Conservation (phyloP, 805 yeast genomes). For the Starmerella sp. region DNA sequence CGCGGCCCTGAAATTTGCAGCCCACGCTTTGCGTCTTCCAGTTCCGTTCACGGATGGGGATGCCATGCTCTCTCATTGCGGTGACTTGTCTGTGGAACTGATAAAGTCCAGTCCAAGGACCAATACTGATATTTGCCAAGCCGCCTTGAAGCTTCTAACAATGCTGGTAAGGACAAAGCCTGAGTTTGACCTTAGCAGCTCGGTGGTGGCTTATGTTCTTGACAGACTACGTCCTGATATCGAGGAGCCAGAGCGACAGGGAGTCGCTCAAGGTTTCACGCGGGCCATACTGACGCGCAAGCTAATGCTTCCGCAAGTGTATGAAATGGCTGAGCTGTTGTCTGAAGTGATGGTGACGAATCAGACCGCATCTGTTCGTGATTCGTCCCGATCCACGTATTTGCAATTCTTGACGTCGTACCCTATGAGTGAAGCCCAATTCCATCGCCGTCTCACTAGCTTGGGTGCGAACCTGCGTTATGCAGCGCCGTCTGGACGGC, state of each 20-base stretch:
- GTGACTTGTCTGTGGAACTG: constrained; percentile 34
- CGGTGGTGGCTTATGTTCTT: constrained; percentile 63
- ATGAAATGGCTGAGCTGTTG: constrained; percentile 74
- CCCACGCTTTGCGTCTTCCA: constrained; percentile 48
- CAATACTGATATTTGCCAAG: constrained; percentile 67
- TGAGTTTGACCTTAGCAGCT: constrained; percentile 52
- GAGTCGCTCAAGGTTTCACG: constrained; percentile 74
- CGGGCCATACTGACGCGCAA: constrained; percentile 66
- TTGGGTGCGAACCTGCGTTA: constrained; percentile 72
- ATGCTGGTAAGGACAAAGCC: constrained; percentile 54
- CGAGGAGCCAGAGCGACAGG: constrained; percentile 80
- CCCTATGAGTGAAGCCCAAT: constrained; percentile 79
- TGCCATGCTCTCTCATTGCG: constrained; percentile 23
- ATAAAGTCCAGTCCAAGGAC: constrained; percentile 70
- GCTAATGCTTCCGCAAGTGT: constrained; percentile 72
- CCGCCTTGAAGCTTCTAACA: constrained; percentile 54
- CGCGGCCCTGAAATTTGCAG: constrained; percentile 53
- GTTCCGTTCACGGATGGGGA: constrained; percentile 40
- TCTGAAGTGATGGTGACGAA: constrained; percentile 81
- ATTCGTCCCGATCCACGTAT: constrained; percentile 70
- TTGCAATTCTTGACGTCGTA: constrained; percentile 83
- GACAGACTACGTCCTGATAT: constrained; percentile 71
- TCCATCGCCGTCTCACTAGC: constrained; percentile 72
- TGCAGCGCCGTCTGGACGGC: constrained; percentile 76
- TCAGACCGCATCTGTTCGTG: constrained; percentile 71